phyloP scores from a whole-genome alignment of 306 rosid genomes.

The Lagenaria siceraria region DNA sequence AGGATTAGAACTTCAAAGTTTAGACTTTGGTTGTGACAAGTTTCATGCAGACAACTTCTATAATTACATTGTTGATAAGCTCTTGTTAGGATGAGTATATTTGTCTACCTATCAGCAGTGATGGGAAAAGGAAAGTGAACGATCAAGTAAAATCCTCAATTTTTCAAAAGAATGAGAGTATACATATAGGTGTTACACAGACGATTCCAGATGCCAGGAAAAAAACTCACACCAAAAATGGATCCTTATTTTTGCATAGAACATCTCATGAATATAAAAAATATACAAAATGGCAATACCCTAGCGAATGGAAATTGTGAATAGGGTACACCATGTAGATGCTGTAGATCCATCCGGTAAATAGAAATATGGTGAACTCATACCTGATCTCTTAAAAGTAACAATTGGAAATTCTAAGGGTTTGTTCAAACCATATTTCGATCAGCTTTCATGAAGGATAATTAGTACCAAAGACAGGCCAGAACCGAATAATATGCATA shows the following conservation, averaged over 20 bases:
- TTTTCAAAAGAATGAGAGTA: background rate
- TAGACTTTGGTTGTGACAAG: background rate
- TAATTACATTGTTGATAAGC: background rate
- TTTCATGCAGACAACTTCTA: background rate
- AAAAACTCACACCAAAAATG: background rate
- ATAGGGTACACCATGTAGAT: background rate
- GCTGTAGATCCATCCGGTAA: background rate
- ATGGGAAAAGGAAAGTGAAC: background rate
- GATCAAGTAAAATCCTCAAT: background rate
- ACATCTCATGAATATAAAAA: background rate
- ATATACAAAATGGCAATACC: background rate
- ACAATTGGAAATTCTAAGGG: background rate
- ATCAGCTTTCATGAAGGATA: background rate
- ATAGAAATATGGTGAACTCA: background rate
- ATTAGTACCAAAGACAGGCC: background rate
- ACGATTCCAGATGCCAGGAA: background rate
- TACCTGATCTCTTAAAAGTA: background rate
- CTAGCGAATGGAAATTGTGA: background rate
- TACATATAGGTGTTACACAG: background rate
- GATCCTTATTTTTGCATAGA: background rate
- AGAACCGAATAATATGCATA: background rate
- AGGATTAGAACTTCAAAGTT: constrained; percentile 10
- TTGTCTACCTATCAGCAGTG: background rate
- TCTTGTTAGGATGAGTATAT: background rate
- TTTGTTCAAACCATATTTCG: background rate